These are phyloP conservation scores for Pythium biforme DNA, from an alignment of 352 stramenopile species.

Conservation along the genomic window DNA sequence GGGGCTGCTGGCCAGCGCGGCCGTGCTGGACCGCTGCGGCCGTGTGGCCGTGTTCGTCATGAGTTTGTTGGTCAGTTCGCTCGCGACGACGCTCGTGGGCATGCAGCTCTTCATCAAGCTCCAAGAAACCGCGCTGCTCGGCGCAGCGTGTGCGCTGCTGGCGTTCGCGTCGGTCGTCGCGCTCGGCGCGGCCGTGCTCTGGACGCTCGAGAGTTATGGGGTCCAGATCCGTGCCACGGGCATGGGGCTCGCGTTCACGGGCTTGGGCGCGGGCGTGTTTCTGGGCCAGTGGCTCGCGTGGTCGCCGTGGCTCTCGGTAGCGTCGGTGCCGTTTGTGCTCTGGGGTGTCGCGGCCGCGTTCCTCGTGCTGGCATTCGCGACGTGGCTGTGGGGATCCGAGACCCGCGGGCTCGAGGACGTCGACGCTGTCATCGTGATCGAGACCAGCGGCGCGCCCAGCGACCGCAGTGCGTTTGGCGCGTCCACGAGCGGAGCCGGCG, in stretches of 20 bases:
- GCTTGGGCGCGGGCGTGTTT: conserved; percentile 14
- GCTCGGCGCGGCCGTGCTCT: conserved; percentile 14
- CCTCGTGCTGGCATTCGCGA: conserved; percentile 10
- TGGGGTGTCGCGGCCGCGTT: conserved; percentile 15
- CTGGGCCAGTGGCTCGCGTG: conserved; percentile 22
- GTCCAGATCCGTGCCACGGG: conserved; percentile 28
- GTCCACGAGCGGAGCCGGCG: too few relatives aligned
- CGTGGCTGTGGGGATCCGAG: conserved; percentile 16
- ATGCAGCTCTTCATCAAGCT: conserved; percentile 18
- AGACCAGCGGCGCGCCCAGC: neutral
- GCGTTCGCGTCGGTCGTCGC: conserved; percentile 6
- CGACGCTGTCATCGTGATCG: conserved; percentile 14
- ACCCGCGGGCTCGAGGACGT: conserved; percentile 21
- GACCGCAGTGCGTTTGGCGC: neutral
- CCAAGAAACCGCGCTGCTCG: conserved; percentile 1
- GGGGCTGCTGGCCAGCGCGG: conserved; percentile 11
- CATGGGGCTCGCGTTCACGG: conserved; percentile 22
- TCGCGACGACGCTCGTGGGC: conserved; percentile 20
- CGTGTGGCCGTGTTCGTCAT: conserved; percentile 20
- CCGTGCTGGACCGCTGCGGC: conserved; percentile 17
- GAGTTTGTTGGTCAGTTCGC: conserved; percentile 13
- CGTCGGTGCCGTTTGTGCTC: conserved; percentile 8
- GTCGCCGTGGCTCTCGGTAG: neutral
- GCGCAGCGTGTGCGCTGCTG: conserved; percentile 7
- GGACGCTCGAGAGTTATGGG: conserved; percentile 27